Base-by-base conservation (phyloP, 192 early-diverging fungal genomes). In the Coemansia sp. region DNA sequence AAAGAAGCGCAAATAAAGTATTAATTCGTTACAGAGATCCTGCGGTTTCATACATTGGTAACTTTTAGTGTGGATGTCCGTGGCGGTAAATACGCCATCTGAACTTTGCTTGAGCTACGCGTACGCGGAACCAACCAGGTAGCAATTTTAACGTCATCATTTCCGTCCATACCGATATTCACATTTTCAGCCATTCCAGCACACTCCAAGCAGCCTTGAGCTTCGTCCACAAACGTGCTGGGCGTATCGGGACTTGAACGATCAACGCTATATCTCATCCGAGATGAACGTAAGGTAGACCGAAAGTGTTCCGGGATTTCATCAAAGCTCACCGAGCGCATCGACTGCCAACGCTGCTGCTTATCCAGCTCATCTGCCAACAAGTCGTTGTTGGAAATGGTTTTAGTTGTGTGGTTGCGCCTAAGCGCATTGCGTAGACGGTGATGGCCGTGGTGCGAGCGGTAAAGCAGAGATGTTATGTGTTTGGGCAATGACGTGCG, bases 51-150 rank as follows among this genome's bases (percentile, higher is more conserved):
- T 20, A 44, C 56, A 38, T 76, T 76, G 46, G 62, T 59, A 18
- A 76, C 56, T 5, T 66, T 30, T 16, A 76, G 46, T 12, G 38
- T 62, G 12, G 51, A 42, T 21, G 73, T 62, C 43, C 73, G 73
- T 6, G 73, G 73, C 7, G 73, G 73, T 20, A 76, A 54, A 41
- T 76, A 76, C 11, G 73, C 73, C 26, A 59, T 28, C 47, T 76
- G 73, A 10, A 14, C 34, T 5, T 14, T 28, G 37, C 58, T 51
- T 11, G 49, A 26, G 2, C 50, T 39, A 14, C 49, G 23, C 0
- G 66, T 51, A 26, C 28, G 43, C 31, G 73, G 62, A 9, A 62
- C 58, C 43, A 64, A 41, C 14, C 52, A 40, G 4, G 45, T 60
- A 17, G 52, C 58, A 45, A 60, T 42, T 6, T 64, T 50, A 17